Evolutionary conservation across 768 basidiomycete species (phyloP).

Genomic region (Pisolithus albus): DNA sequence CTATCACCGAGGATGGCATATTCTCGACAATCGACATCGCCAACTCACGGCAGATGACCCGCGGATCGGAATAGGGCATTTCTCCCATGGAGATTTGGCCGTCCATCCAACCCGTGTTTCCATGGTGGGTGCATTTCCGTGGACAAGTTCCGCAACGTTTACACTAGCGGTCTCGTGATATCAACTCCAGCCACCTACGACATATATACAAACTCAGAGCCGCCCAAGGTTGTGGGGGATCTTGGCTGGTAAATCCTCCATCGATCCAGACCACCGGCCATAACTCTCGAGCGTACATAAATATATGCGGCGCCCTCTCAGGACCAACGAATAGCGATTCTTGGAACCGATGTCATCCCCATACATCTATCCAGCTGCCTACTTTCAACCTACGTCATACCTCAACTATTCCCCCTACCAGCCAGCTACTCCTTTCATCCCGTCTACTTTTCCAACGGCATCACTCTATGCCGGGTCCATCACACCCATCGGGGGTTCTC

Average conservation of each 20-base stretch:
- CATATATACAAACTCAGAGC: too few species aligned
- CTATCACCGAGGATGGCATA: conserved; percentile 55
- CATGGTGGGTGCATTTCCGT: too few species aligned
- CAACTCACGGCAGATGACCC: conserved; percentile 59
- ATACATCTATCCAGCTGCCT: conserved; percentile 28
- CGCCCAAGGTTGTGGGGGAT: too few species aligned
- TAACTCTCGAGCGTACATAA: too few species aligned
- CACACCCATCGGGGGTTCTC: conserved; percentile 15
- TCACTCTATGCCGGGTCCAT: conserved; percentile 25
- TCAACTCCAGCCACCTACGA: too few species aligned
- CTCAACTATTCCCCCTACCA: conserved; percentile 26
- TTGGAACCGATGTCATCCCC: conserved; percentile 30
- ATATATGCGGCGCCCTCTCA: too few species aligned
- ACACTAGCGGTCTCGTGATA: too few species aligned
- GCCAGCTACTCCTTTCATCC: conserved; percentile 40
- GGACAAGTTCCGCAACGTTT: too few species aligned
- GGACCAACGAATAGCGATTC: too few species aligned
- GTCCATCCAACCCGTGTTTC: too few species aligned
- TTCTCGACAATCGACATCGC: conserved; percentile 64
- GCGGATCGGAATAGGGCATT: conserved; percentile 43
- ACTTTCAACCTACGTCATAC: conserved; percentile 30
- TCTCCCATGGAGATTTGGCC: not conserved
- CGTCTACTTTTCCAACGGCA: conserved; percentile 23
- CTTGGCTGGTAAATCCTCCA: too few species aligned
- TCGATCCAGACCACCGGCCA: too few species aligned